Base-by-base conservation (phyloP, 805 yeast species). In the Lipomyces yamadae region DNA sequence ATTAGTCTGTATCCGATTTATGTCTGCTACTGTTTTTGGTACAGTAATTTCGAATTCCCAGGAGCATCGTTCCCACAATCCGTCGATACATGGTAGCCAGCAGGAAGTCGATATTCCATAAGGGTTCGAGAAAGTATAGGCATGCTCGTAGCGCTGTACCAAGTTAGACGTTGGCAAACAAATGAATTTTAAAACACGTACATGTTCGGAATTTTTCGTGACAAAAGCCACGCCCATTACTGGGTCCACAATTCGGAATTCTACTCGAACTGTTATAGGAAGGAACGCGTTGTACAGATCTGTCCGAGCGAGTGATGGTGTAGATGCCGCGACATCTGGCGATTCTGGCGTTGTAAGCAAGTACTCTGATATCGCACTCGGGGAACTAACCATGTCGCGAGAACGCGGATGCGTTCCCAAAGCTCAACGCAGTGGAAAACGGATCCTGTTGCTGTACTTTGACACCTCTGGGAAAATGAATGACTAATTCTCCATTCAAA, bases 31-130 rank as follows among this genome's bases (percentile, higher is more conserved):
- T 0, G 94, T 88, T 72, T 91, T 84, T 0, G 98, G 97, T 2
- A 92, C 87, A 68, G 88, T 86, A n/a, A 95, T 81, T 74, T 91
- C 96, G 8, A 95, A 76, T 69, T 92, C 92, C 98, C 98, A 95
- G 0, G 97, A 89, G 55, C 90, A 89, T 68, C 91, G 85, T 72
- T 92, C 97, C 85, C 93, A 89, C 39, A 92, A 77, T 56, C 89
- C 90, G 70, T 95, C 98, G 4, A 95, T 83, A 75, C 99, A 95
- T 0, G 99, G 99, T 59, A 95, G 90, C 99, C 99, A 95, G n/a
- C 92, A 89, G 1, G 97, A 91, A 0, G 98, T 90, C 15, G 95
- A 86, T 2, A 89, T 83, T 18, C 92, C 91, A 56, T 88, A 78
- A 35, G 91, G 92, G 3, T 91, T 83, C 74, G 94, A 93, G 1